Evolutionary conservation across 371 early-diverging fungal species (phyloP).

Genomic region (Zychaea mexicana): DNA sequence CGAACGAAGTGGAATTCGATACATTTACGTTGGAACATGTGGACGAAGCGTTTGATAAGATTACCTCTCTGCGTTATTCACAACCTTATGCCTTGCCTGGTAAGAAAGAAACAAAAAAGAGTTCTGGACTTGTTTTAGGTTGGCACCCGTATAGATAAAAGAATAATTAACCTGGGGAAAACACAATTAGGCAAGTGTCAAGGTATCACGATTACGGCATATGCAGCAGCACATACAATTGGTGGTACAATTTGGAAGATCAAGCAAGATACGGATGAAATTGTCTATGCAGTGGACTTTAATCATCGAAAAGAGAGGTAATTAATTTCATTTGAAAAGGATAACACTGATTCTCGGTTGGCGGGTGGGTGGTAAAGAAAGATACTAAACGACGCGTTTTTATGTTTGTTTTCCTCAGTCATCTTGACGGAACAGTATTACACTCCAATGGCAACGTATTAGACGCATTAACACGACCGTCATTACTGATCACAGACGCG

Average conservation of each 20-base stretch:
- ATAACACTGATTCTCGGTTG: too few species aligned
- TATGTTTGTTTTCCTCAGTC: slow-evolving; percentile 48
- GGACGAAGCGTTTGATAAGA: slow-evolving; percentile 83
- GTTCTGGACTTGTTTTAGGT: not conserved
- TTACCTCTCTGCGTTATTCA: slow-evolving; percentile 86
- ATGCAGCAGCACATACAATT: slow-evolving; percentile 94
- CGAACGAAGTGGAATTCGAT: slow-evolving; percentile 70
- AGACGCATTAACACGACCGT: slow-evolving; percentile 77
- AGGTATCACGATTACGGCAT: slow-evolving; percentile 91
- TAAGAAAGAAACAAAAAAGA: slow-evolving; percentile 17
- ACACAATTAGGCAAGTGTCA: slow-evolving; percentile 68
- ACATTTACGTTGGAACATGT: slow-evolving; percentile 77
- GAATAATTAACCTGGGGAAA: not conserved
- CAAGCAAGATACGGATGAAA: slow-evolving; percentile 89
- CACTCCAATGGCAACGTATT: slow-evolving; percentile 73
- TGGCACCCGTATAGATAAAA: not conserved
- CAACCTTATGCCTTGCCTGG: slow-evolving; percentile 84
- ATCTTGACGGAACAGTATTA: slow-evolving; percentile 82
- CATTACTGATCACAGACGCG: slow-evolving; percentile 91
- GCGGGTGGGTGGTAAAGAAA: not conserved
- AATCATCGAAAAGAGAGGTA: slow-evolving; percentile 95
- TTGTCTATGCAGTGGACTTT: slow-evolving; percentile 95
- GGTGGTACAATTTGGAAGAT: slow-evolving; percentile 99
- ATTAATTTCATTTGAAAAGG: not conserved
- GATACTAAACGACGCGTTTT: not conserved